Conservation (phyloP, 2,329 filamentous ascomycete species). For the Eurotiales sp. region DNA sequence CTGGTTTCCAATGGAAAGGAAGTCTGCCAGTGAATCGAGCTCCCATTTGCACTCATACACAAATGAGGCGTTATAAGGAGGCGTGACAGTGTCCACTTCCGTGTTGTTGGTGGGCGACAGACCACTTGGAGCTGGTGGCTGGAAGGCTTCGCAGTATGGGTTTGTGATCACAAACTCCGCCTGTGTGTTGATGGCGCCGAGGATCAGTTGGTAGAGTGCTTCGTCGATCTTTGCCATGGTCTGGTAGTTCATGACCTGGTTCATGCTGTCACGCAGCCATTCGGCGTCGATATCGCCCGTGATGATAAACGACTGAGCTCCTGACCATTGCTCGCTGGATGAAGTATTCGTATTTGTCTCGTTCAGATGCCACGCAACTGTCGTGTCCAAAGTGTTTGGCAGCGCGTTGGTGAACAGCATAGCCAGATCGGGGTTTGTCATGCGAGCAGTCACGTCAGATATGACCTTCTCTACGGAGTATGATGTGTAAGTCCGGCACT, state of each 20-base stretch:
- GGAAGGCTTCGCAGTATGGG: slow-evolving; percentile 98
- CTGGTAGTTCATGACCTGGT: slow-evolving; percentile 90
- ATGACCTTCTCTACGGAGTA: slow-evolving; percentile 86
- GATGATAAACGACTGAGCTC: slow-evolving; percentile 86
- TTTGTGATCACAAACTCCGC: slow-evolving; percentile 90
- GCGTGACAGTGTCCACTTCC: slow-evolving; percentile 80
- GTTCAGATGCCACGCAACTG: slow-evolving; percentile 79
- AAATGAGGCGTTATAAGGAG: slow-evolving; percentile 73
- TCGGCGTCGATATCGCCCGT: slow-evolving; percentile 91
- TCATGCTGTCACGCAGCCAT: slow-evolving; percentile 89
- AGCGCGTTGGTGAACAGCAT: slow-evolving; percentile 94
- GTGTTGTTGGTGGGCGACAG: slow-evolving; percentile 70
- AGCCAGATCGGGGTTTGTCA: slow-evolving; percentile 82
- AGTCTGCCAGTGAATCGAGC: slow-evolving; percentile 89
- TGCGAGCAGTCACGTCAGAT: slow-evolving; percentile 69
- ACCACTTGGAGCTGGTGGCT: slow-evolving; percentile 81
- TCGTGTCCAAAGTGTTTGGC: slow-evolving; percentile 86
- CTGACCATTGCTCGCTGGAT: slow-evolving; percentile 66
- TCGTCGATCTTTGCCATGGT: slow-evolving; percentile 75
- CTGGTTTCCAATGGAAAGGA: slow-evolving; percentile 79
- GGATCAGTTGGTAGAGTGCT: slow-evolving; percentile 71
- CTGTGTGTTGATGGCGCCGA: slow-evolving; percentile 95
- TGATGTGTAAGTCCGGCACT: slow-evolving; percentile 87
- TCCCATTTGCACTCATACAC: slow-evolving; percentile 99
- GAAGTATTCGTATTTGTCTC: slow-evolving; percentile 44